Evolutionary conservation across 2,329 filamentous ascomycete genomes (phyloP), one percentile per base, ranked within the genome.

Genomic region (Ophiosphaerella korrae): DNA sequence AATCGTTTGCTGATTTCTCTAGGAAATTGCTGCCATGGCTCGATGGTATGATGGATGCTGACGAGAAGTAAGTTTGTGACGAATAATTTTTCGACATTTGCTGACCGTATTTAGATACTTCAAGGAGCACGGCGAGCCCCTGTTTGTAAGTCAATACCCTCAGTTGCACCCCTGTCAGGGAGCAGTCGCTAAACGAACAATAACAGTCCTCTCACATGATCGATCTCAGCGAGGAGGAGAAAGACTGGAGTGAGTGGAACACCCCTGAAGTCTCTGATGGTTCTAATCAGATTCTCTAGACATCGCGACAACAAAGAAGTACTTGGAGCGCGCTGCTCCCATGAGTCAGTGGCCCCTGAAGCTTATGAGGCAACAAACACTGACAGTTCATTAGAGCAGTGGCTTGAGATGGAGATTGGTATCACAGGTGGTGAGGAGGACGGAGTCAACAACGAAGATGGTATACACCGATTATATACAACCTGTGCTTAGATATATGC

Each of bases 11-110:
- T 50, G 24, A 45, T 36, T 21, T 31, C 13, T 11, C 13, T 21
- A 37, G 45, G 89, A 97, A 97, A 88, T 90, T 97, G 53, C 87
- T 97, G 50, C 94, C 94, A 57, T 97, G 93, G 93, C 82, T 97
- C 75, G 92, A 97, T 73, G 66, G 57, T 26, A 61, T 60, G 53
- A 36, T 48, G 39, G 92, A 94, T 59, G 93, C 88, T 67, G 94
- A 97, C 72, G 94, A 97, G 86, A 83, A 81, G 26, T 29, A 29
- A 29, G 26, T 29, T 6, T 29, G 24, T 26, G 26, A 11, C 7
- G 26, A 29, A 5, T 8, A 9, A 29, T 11, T 21, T 21, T 21
- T 21, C 26, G 11, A 11, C 26, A 29, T 29, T 29, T 29, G 26
- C 26, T 29, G 3, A 29, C 26, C 8, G 3, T 29, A 8, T 29